Evolutionary conservation across 306 rosid genomes (phyloP), one percentile per base, ranked within the genome.

Genomic region (Lathyrus tuberosus): DNA sequence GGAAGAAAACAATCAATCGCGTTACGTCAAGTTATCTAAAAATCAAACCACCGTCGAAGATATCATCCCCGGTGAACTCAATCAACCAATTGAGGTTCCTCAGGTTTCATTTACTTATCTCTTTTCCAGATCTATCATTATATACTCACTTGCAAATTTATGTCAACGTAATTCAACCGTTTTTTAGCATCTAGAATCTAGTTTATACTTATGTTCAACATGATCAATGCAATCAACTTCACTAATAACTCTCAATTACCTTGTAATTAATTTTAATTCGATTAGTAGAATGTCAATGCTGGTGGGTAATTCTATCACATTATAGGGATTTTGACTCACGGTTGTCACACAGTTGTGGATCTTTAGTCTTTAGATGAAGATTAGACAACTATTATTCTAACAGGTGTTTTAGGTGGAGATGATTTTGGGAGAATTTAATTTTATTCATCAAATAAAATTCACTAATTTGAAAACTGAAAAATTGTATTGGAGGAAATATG

Each of bases 31-130:
- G 81, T 73, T 95, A 73, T 86, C 81, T 1, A 95, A 95, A 69
- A 95, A 91, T 78, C 99, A 91, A 51, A 78, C 69, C 4, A 91
- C 92, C 44, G 33, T 86, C 11, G 88, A 91, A 65, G 99, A 95
- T 20, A 91, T 91, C 59, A 77, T 76, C 44, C 97, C 99, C 12
- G 99, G 99, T 18, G 99, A 95, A 86, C 99, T 95, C 67, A 91
- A 91, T 75, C 97, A 91, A 77, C 99, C 99, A 20, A 82, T 95
- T 75, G 89, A 91, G 12, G 92, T 91, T 80, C 96, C 97, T 78
- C 97, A 95, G 96, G 99, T 70, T 2, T 5, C 13, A 3, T 12
- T 62, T 12, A 57, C 26, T 10, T 37, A 9, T 15, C n/a, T 41
- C 56, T 3, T 22, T 43, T 14, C 2, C 18, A 18, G 67, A 62